Evolutionary conservation across 1,284 basidiomycete species (phyloP).

Genomic region (Pascua guehoae): DNA sequence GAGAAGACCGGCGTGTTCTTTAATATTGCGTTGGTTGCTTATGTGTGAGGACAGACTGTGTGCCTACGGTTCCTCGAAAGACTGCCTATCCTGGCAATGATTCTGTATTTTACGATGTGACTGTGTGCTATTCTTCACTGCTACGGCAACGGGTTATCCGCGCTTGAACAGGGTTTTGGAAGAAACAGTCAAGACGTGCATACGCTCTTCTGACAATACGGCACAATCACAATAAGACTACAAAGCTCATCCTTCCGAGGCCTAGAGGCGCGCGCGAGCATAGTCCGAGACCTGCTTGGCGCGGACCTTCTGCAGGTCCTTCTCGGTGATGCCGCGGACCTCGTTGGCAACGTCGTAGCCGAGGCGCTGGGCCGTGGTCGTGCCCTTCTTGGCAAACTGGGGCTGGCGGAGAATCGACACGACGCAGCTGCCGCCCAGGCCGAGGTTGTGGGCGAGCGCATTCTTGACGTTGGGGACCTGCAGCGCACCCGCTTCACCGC

Average conservation of each 20-base stretch:
- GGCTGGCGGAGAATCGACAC: constrained; percentile 18
- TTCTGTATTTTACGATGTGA: no score
- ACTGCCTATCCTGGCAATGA: no score
- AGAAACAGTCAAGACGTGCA: no score
- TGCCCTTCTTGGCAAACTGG: constrained; percentile 13
- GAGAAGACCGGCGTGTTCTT: no score
- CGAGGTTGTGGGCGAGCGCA: constrained; percentile 20
- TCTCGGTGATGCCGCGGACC: constrained; percentile 11
- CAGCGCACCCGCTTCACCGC: constrained; percentile 18
- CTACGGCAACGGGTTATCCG: no score
- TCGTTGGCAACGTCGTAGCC: constrained; percentile 19
- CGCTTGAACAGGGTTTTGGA: no score
- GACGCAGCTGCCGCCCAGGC: constrained; percentile 19
- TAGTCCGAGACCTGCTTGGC: constrained; percentile 11
- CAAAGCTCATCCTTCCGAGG: neutral
- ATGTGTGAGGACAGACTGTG: no score
- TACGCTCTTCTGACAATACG: no score
- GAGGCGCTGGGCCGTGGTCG: constrained; percentile 8
- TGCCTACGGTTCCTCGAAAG: no score
- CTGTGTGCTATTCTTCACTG: no score
- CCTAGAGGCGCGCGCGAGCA: neutral
- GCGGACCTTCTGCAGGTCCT: constrained; percentile 18
- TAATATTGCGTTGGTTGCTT: no score
- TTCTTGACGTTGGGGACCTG: constrained; percentile 18
- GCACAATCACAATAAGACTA: neutral